phyloP scores from a whole-genome alignment of 2,329 filamentous ascomycete species.

The Xylaria sp. region DNA sequence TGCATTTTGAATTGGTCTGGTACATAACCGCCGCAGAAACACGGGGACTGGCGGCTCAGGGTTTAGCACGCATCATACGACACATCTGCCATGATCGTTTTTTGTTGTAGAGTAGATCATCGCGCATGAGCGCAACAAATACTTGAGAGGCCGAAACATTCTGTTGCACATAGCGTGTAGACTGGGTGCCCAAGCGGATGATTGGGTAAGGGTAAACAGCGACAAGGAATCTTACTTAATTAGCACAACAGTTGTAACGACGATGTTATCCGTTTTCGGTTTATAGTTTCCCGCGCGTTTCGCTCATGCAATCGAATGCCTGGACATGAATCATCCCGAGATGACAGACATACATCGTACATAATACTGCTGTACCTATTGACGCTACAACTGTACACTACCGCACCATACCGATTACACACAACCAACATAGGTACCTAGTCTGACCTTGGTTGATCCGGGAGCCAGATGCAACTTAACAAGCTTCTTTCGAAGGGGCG shows the following conservation, averaged over 20 bases:
- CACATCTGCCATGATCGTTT: not conserved
- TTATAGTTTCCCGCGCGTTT: constrained; percentile 26
- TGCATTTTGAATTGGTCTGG: constrained; percentile 9
- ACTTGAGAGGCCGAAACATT: not conserved
- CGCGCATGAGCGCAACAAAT: not conserved
- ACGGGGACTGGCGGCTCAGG: constrained; percentile 9
- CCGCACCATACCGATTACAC: constrained; percentile 12
- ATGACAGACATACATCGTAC: constrained; percentile 34
- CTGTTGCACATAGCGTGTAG: not conserved
- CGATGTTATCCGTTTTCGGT: constrained; percentile 1
- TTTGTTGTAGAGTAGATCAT: not conserved
- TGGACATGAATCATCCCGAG: constrained; percentile 16
- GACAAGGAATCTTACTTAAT: constrained; percentile 6
- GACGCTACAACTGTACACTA: not conserved
- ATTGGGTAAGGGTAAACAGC: not conserved
- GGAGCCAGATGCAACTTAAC: constrained; percentile 31
- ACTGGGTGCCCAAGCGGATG: not conserved
- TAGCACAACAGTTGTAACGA: constrained; percentile 9
- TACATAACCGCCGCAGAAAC: constrained; percentile 20
- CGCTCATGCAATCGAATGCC: constrained; percentile 29
- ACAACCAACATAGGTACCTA: constrained; percentile 10
- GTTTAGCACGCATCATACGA: constrained; percentile 14
- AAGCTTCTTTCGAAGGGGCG: constrained; percentile 20
- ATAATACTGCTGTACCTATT: constrained; percentile 18
- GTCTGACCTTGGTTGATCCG: constrained; percentile 19